Conservation (phyloP, 768 basidiomycete species). For the Dioszegia aurantiaca region DNA sequence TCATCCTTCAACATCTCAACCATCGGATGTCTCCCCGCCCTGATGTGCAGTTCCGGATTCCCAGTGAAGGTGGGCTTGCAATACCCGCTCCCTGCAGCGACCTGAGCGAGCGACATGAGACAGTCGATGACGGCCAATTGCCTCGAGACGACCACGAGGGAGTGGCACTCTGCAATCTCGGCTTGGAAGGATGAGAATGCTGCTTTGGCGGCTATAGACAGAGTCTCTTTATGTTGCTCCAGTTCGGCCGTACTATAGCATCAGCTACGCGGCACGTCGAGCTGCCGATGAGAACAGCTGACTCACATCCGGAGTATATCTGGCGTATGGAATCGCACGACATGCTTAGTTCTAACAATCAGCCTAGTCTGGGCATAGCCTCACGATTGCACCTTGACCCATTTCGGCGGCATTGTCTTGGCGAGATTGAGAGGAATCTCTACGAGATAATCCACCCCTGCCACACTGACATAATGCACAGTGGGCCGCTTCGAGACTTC, state of each 20-base stretch:
- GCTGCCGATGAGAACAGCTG: too few species aligned
- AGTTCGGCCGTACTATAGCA: conserved; percentile 63
- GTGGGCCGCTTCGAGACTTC: conserved; percentile 70
- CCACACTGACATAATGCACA: conserved; percentile 65
- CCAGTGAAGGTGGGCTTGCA: conserved; percentile 72
- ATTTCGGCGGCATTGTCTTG: conserved; percentile 48
- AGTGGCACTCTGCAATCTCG: conserved; percentile 72
- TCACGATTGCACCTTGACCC: conserved; percentile 58
- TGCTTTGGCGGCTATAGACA: conserved; percentile 58
- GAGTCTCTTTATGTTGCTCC: conserved; percentile 70
- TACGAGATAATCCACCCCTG: conserved; percentile 75
- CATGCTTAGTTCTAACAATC: conserved; percentile 64
- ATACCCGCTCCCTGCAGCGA: conserved; percentile 73
- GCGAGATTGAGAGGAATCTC: conserved; percentile 64
- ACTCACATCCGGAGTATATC: conserved; percentile 50
- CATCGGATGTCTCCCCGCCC: conserved; percentile 89
- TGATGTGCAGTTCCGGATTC: conserved; percentile 64
- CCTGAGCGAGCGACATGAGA: conserved; percentile 74
- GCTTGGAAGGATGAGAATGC: conserved; percentile 68
- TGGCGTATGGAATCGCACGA: conserved; percentile 74
- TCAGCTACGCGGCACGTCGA: conserved; percentile 9
- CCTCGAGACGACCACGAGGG: conserved; percentile 67
- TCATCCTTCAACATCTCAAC: conserved; percentile 72
- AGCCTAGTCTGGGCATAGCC: conserved; percentile 10
- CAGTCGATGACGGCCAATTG: conserved; percentile 81